These are phyloP conservation scores for Neurospora crassa DNA, from an alignment of 2,329 filamentous ascomycete species.

Conservation along the genomic window DNA sequence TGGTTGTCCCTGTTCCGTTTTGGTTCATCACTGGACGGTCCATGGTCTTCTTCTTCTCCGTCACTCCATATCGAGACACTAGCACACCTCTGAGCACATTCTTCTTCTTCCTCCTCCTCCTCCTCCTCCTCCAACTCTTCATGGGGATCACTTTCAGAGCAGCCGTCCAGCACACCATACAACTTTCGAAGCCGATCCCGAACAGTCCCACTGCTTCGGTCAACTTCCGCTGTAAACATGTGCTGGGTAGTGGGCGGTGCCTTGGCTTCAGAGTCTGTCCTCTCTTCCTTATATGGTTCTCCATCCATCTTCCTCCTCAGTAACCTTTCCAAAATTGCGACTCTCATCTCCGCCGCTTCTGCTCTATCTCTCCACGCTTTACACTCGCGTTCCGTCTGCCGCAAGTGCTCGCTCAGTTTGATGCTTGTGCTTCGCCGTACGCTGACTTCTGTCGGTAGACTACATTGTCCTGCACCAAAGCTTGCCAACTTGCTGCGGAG, in stretches of 20 bases:
- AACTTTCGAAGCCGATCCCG: neutral
- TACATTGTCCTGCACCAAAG: constrained; percentile 28
- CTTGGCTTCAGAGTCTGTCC: neutral
- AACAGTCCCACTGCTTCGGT: neutral
- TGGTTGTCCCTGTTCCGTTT: neutral
- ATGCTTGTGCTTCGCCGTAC: constrained; percentile 18
- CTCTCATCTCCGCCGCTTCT: constrained; percentile 42
- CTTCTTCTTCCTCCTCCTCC: neutral
- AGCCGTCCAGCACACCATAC: neutral
- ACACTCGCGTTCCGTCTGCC: constrained; percentile 31
- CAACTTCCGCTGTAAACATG: neutral
- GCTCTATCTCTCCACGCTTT: constrained; percentile 45
- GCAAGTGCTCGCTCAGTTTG: constrained; percentile 40
- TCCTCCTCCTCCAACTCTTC: neutral
- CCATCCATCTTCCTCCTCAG: neutral
- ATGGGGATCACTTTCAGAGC: neutral
- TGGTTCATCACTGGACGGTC: neutral
- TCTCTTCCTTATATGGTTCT: neutral
- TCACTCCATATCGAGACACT: neutral
- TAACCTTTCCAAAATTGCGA: constrained; percentile 35
- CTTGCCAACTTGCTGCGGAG: constrained; percentile 33
- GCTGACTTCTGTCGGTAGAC: neutral
- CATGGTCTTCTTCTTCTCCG: neutral
- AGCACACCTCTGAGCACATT: neutral
- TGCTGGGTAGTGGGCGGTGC: neutral